Evolutionary conservation across 2,329 filamentous ascomycete genomes (phyloP), one percentile per base, ranked within the genome.

Genomic region (Aspergillus pseudoviridinutans): DNA sequence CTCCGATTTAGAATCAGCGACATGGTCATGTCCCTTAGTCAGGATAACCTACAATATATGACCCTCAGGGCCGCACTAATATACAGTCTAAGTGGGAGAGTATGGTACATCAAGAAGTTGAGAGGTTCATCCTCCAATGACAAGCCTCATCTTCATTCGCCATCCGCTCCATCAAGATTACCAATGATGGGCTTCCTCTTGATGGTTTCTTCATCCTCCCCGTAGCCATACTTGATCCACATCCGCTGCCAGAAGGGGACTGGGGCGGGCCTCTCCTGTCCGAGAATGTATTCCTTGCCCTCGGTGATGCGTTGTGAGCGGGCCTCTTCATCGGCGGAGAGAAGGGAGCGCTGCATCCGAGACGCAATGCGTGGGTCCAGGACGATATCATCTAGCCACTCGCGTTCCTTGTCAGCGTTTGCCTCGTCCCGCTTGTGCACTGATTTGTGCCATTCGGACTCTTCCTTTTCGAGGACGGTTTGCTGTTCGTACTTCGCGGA

Each of bases 371-470:
- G 83, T 12, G 84, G 77, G 71, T 99, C 92, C 9, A 96, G 71
- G 2, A 89, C 86, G 53, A 97, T 79, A 10, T 87, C 83, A 54
- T 87, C 84, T 8, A 88, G 74, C 90, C 91, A 96, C 51, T 92
- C 87, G 66, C 83, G 85, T 74, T 92, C 90, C 61, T 80, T 80
- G 56, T 81, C 78, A 42, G 78, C 79, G 58, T 76, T 76, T 53
- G 79, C 72, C 53, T 82, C 79, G 22, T 70, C 68, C 38, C 72
- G 71, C 65, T 87, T 85, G 75, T 84, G 87, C 5, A 87, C 84
- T n/a, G 83, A 86, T 76, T 95, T 96, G 73, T 88, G 87, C 92
- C 92, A 96, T 71, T 93, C 85, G 49, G 76, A 76, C 76, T 96
- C 91, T 77, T 94, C 92, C 38, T 85, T 76, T 41, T 80, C 78